Evolutionary conservation across 306 rosid species (phyloP).

Genomic region (Ammopiptanthus mongolicus): DNA sequence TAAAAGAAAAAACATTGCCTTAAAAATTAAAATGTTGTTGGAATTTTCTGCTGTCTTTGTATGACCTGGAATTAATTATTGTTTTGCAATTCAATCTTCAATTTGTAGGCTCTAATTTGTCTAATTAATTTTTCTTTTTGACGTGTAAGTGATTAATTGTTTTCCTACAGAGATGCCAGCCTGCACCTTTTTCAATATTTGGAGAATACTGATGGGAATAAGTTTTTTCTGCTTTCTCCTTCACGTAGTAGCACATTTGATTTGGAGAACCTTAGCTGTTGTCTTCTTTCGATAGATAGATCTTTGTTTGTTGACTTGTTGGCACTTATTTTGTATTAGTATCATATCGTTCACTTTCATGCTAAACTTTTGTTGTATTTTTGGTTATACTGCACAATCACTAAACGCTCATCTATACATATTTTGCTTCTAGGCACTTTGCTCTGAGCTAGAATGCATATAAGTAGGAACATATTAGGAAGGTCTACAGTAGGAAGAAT

Average conservation of each 20-base stretch:
- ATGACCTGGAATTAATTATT: background rate
- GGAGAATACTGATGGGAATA: background rate
- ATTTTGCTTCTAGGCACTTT: background rate
- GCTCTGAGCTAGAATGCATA: background rate
- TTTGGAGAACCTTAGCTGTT: background rate
- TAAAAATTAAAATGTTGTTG: background rate
- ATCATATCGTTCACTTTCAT: background rate
- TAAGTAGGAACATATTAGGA: background rate
- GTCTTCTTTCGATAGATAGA: background rate
- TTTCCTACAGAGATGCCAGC: background rate
- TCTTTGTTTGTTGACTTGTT: constrained; percentile 9
- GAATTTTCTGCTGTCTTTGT: background rate
- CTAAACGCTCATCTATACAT: background rate
- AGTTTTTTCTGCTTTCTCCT: background rate
- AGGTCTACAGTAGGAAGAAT: too few relatives aligned
- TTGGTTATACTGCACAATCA: constrained; percentile 4
- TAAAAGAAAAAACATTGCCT: background rate
- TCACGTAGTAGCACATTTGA: background rate
- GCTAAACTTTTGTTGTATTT: background rate
- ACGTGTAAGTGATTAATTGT: background rate
- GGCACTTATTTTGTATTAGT: background rate
- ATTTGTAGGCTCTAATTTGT: background rate
- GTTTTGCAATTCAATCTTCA: background rate
- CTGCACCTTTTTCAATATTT: background rate
- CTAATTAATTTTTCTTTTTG: background rate